Conservation (phyloP, 2,329 filamentous ascomycete genomes). For the Cladosporium colombiae region DNA sequence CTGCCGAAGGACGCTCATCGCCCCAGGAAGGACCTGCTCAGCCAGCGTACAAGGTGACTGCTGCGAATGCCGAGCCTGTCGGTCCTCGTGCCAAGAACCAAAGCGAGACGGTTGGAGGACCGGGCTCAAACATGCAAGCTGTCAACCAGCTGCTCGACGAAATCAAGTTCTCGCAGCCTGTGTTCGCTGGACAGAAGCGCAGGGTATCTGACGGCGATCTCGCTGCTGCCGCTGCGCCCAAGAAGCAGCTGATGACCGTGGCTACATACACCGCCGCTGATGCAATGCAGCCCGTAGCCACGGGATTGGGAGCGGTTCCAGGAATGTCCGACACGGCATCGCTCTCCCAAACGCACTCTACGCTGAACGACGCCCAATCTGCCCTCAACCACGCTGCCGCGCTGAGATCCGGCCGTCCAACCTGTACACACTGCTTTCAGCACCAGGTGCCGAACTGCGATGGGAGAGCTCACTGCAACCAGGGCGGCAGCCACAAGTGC, state of each 20-base stretch:
- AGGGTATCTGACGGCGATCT: background rate
- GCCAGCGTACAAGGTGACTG: background rate
- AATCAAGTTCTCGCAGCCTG: background rate
- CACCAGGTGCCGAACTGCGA: background rate
- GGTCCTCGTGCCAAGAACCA: background rate
- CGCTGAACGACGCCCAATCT: background rate
- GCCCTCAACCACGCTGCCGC: background rate
- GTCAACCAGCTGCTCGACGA: background rate
- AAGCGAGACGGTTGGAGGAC: background rate
- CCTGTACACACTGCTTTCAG: conserved; percentile 1
- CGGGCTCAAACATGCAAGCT: background rate
- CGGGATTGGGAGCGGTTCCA: background rate
- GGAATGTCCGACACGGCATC: background rate
- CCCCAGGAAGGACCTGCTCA: background rate
- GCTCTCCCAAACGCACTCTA: background rate
- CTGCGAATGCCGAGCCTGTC: conserved; percentile 4
- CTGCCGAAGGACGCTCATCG: background rate
- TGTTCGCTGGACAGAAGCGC: background rate
- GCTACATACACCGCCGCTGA: background rate
- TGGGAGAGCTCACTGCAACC: conserved; percentile 6
- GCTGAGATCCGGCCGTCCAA: background rate
- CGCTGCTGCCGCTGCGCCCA: background rate
- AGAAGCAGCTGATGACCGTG: background rate
- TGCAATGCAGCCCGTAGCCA: background rate
- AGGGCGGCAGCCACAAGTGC: conserved; percentile 5